phyloP scores from a whole-genome alignment of 768 basidiomycete species.

The Galerina sulciceps region DNA sequence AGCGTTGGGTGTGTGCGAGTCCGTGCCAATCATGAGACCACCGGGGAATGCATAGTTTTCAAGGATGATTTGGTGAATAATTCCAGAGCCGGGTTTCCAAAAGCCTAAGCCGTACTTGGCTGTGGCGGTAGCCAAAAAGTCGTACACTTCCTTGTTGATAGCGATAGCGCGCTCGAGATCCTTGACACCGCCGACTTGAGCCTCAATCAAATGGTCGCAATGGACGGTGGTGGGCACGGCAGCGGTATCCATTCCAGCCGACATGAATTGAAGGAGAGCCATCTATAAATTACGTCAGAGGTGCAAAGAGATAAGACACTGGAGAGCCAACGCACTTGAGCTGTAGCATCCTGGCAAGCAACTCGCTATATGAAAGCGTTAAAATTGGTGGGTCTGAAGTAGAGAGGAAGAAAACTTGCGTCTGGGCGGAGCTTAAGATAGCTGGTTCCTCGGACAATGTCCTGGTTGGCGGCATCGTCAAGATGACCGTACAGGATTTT shows the following conservation, averaged over 20 bases:
- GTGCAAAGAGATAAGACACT: conserved; percentile 19
- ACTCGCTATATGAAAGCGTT: conserved; percentile 59
- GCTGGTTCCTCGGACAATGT: conserved; percentile 88
- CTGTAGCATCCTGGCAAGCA: conserved; percentile 90
- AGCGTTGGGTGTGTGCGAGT: conserved; percentile 99
- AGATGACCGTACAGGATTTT: conserved; percentile 98
- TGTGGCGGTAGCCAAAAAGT: conserved; percentile 96
- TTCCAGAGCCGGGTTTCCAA: conserved; percentile 99
- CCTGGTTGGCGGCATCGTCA: conserved; percentile 90
- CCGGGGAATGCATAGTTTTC: conserved; percentile 99
- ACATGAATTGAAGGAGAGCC: conserved; percentile 99
- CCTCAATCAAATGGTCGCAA: conserved; percentile 99
- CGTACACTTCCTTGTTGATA: conserved; percentile 98
- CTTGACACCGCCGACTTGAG: conserved; percentile 91
- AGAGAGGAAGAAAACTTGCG: conserved; percentile 54
- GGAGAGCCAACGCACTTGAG: conserved; percentile 64
- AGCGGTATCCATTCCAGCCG: conserved; percentile 96
- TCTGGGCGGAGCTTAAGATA: conserved; percentile 98
- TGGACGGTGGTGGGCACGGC: conserved; percentile 99
- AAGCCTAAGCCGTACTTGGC: conserved; percentile 99
- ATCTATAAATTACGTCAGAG: conserved; percentile 65
- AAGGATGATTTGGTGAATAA: conserved; percentile 98
- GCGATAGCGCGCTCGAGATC: conserved; percentile 91
- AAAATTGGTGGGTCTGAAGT: not conserved
- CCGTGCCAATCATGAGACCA: conserved; percentile 99